Base-by-base conservation (phyloP, 1,139 yeast species). In the Hansenula lynferdii region DNA sequence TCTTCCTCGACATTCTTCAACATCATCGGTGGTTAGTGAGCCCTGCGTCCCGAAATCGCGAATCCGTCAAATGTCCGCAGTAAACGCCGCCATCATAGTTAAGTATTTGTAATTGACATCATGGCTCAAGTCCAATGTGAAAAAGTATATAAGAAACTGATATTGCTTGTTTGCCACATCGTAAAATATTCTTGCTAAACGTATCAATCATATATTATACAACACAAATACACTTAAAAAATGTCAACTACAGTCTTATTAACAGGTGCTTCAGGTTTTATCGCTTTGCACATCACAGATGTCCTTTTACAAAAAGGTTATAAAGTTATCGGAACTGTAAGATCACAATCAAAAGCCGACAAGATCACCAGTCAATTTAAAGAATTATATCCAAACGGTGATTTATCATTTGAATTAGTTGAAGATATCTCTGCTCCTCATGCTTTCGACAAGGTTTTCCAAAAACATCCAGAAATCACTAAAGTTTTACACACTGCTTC, bases 401-500 rank as follows among this genome's bases (percentile, higher is more conserved):
- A 55, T 21, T 60, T 76, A 44, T 43, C 61, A 28, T 68, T 67
- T 47, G 82, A 64, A 42, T 55, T 75, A 23, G 82, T 80, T n/a
- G 52, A 59, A n/a, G 82, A 77, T 43, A 67, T 80, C 42, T 61
- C 64, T 8, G 60, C 57, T 5, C 63, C 59, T 5, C 65, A 63
- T 29, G 84, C 85, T 1, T 77, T 79, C 43, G 78, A 77, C 49
- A 58, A 62, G n/a, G 72, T 69, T 2, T 63, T 80, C 39, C 52
- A 67, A 44, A 57, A 56, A 2, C 69, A 75, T 49, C 66, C 75
- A 2, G 74, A 71, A 30, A 66, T 77, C 39, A 69, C 72, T 9
- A 69, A 65, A 34, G 77, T 80, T 36, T 52, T 79, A 26, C 87
- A 80, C 58, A 74, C 79, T 4, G 83, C 83, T 11, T 72, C 80